phyloP scores from a whole-genome alignment of 768 basidiomycete genomes.

The Mycena albidolilacea region DNA sequence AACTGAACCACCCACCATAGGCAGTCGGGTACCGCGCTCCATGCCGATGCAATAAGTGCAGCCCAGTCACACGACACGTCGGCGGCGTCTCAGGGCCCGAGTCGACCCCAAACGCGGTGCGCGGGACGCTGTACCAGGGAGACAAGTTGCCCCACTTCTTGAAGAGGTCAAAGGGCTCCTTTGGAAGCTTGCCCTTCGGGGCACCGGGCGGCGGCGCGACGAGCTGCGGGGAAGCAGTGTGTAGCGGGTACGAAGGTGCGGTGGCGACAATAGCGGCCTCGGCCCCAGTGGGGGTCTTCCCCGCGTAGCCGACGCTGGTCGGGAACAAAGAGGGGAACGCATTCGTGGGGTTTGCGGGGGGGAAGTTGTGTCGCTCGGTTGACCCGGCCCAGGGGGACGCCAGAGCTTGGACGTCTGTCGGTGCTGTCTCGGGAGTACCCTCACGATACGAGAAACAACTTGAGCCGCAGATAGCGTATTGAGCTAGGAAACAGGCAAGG shows the following conservation, averaged over 20 bases:
- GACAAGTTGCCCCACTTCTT: constrained; percentile 88
- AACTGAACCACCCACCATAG: constrained; percentile 64
- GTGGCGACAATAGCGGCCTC: constrained; percentile 82
- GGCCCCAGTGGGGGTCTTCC: constrained; percentile 84
- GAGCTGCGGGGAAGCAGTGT: constrained; percentile 78
- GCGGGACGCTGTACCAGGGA: constrained; percentile 86
- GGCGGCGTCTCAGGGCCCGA: constrained; percentile 79
- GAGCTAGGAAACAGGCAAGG: constrained; percentile 63
- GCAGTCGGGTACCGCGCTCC: constrained; percentile 83
- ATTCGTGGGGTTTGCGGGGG: constrained; percentile 83
- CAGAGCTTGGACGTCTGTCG: constrained; percentile 46
- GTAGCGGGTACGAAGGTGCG: constrained; percentile 84
- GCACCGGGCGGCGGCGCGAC: constrained; percentile 57
- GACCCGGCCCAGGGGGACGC: constrained; percentile 83
- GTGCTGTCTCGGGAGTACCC: background rate
- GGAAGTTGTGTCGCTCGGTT: constrained; percentile 77
- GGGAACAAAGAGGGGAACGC: constrained; percentile 81
- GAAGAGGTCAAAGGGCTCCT: constrained; percentile 72
- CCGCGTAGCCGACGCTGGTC: constrained; percentile 81
- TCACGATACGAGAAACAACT: constrained; percentile 52
- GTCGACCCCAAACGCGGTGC: constrained; percentile 78
- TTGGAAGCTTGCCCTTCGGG: constrained; percentile 43
- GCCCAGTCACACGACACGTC: constrained; percentile 77
- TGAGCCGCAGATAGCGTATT: constrained; percentile 62
- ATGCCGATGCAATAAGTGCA: constrained; percentile 88